Percentiles rank a stretch among this genome's conserved stretches.
Conservation (phyloP, 192 early-diverging fungal genomes). For the Backusella circina region DNA sequence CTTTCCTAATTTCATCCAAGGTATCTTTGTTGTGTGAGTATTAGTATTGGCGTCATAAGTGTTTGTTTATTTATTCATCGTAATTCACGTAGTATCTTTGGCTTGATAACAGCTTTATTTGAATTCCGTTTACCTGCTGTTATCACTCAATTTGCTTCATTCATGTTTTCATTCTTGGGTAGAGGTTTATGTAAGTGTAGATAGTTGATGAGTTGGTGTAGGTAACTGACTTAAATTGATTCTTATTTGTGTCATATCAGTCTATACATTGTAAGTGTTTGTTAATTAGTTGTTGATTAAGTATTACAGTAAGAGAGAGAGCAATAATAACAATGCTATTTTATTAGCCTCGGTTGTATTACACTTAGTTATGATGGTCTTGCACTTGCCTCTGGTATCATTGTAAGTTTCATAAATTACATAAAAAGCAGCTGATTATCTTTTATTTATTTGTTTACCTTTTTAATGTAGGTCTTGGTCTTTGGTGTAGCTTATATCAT, state of each 20-base stretch:
- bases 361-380: conserved; percentile 13
- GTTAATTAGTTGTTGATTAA: neutral
- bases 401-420: conserved; percentile 17
- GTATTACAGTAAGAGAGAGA: too few relatives aligned
- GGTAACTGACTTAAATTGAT: neutral
- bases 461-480: conserved; percentile 6
- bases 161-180: conserved; percentile 31
- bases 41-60: neutral
- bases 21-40: conserved; percentile 25
- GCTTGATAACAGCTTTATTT: conserved; percentile 14
- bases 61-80: neutral
- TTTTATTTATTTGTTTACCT: neutral
- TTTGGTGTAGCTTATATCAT: conserved; percentile 22
- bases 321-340: neutral
- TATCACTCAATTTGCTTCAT: conserved; percentile 19
- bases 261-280: conserved; percentile 28
- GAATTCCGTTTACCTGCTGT: conserved; percentile 20
- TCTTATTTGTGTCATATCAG: conserved; percentile 9
- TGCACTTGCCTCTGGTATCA: conserved; percentile 22
- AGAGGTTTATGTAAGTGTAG: conserved; percentile 27
- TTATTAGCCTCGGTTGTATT: conserved; percentile 27
- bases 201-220: neutral
- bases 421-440: neutral
- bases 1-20: conserved; percentile 32
- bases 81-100: conserved; percentile 16